Conservation (phyloP, 805 yeast species). For the Spencermartinsiella europaea region DNA sequence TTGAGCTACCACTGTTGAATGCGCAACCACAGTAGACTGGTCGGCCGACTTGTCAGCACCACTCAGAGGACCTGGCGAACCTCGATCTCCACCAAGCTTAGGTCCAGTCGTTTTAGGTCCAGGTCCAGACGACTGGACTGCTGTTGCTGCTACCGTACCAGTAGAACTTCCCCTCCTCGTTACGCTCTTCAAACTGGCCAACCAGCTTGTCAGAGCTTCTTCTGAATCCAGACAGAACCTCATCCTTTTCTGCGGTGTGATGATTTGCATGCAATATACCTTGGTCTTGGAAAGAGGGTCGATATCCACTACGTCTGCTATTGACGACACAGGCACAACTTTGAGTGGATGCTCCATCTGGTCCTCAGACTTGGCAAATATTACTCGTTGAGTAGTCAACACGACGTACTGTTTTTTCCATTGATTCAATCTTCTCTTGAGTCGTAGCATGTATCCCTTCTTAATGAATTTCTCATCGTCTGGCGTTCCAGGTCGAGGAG, state of each 20-base stretch:
- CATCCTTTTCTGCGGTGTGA: slow-evolving; percentile 42
- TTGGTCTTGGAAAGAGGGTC: slow-evolving; percentile 43
- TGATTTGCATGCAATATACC: slow-evolving; percentile 43
- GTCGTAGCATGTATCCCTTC: slow-evolving; percentile 39
- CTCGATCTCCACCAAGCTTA: no score
- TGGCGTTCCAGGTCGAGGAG: slow-evolving; percentile 7
- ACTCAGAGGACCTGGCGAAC: no score
- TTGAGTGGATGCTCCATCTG: slow-evolving; percentile 29
- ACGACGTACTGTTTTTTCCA: slow-evolving; percentile 44
- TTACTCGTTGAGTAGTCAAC: slow-evolving; percentile 38
- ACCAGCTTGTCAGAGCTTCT: slow-evolving; percentile 45
- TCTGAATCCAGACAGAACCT: slow-evolving; percentile 42
- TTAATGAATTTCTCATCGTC: slow-evolving; percentile 36
- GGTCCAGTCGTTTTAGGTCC: no score
- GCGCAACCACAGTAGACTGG: no score
- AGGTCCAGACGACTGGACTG: no score
- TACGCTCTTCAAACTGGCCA: slow-evolving; percentile 39
- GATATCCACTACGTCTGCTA: slow-evolving; percentile 46
- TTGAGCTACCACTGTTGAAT: no score
- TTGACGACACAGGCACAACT: slow-evolving; percentile 32
- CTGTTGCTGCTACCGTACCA: no score
- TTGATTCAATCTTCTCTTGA: slow-evolving; percentile 41
- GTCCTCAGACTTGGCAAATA: slow-evolving; percentile 37
- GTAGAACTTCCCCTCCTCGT: background rate
- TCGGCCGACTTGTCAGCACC: no score